Base-by-base conservation (phyloP, 257 asterid species). In the Petunia secreta region DNA sequence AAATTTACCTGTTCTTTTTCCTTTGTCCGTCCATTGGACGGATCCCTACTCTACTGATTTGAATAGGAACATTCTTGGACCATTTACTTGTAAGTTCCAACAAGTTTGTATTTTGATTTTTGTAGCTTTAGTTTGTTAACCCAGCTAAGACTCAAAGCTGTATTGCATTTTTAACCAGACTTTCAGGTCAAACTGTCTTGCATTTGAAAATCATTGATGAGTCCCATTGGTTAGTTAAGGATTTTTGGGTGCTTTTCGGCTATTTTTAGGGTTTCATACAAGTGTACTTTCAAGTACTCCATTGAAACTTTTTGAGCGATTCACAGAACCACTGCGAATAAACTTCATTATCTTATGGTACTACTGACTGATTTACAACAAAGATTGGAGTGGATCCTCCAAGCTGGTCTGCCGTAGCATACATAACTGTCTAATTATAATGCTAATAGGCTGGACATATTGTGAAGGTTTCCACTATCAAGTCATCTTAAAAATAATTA, bases 31-130 rank as follows among this genome's bases (percentile, higher is more conserved):
- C 36, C 15, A 63, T 63, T 14, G 44, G 68, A 63, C n/a, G 3
- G 44, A 63, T 63, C 57, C 76, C 25, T 76, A 40, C 25, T 63
- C 74, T 80, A 36, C 77, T 25, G n/a, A 43, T 54, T 63, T 63
- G 11, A 80, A 34, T 25, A 34, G 77, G 44, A 71, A 48, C 60
- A 48, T 48, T 11, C 34, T 71, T 34, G 77, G 34, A 73, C 77
- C 77, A 73, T 73, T 71, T 50, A 11, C 62, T 50, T 73, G 6
- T 10, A 3, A 73, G 62, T 73, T 73, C 44, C 46, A 5, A 34
- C 13, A 50, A 58, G 52, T 50, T 34, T 50, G 44, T 1, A 71
- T 16, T 46, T 69, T 1, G 25, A 46, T 46, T 36, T 71, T 25
- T 71, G 62, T 34, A 34, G 11, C 77, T 11, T 71, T 13, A 3